A percentile compares a stretch with the other conserved stretches of the same genome.
Conservation (phyloP, 768 basidiomycete species). For the Vishniacozyma victoriae region DNA sequence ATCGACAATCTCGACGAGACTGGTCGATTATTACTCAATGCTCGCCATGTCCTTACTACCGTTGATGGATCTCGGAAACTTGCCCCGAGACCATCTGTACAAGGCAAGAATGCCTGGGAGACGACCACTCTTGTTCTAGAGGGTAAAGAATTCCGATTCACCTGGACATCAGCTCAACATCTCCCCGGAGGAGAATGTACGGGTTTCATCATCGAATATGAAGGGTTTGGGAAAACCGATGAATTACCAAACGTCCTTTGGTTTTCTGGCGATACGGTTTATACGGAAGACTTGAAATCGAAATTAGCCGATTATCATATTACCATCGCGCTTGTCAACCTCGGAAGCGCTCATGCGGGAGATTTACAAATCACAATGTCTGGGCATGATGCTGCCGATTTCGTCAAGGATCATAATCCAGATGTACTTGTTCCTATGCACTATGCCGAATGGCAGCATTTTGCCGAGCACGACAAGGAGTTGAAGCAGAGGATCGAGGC, state of each 20-base stretch:
- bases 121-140: neutral
- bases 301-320: neutral
- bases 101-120: neutral
- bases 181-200: neutral
- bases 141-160: neutral
- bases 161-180: neutral
- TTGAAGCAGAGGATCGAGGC: neutral
- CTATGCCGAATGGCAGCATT: neutral
- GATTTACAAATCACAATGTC: neutral
- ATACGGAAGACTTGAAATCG: neutral
- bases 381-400: neutral
- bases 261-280: neutral
- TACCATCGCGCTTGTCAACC: neutral
- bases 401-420: neutral
- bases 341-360: neutral
- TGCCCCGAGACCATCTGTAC: neutral
- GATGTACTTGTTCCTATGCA: neutral
- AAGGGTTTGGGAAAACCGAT: neutral
- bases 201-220: neutral
- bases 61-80: neutral
- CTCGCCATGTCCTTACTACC: neutral
- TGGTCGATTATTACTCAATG: neutral
- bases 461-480: neutral
- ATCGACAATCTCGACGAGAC: neutral
- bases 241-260: neutral